phyloP scores from a whole-genome alignment of 164 flowering plant species.

The Litsea cubeba region DNA sequence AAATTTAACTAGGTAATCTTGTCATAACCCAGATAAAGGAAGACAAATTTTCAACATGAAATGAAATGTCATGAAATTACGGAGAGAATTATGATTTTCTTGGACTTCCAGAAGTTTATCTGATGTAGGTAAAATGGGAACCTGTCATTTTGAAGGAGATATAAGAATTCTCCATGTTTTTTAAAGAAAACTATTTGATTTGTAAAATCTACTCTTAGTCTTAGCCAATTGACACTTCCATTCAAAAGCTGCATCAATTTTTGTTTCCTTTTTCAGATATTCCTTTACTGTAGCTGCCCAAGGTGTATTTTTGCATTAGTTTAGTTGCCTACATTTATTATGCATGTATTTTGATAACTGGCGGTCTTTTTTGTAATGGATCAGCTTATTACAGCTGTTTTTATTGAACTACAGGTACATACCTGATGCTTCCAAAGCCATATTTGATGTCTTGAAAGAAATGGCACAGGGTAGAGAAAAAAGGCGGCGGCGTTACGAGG shows the following conservation, averaged over 20 bases:
- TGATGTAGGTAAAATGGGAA: neutral
- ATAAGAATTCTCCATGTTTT: neutral
- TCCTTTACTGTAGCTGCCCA: neutral
- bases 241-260: too few relatives aligned
- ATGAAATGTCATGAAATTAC: neutral
- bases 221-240: too few relatives aligned
- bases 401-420: slow-evolving; percentile 52
- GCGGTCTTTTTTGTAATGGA: neutral
- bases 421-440: slow-evolving; percentile 65
- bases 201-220: neutral
- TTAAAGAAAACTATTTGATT: too few relatives aligned
- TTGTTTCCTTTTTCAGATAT: too few relatives aligned
- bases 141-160: neutral
- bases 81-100: neutral
- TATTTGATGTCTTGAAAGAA: slow-evolving; percentile 63
- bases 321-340: neutral
- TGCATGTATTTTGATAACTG: neutral
- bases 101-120: neutral
- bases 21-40: neutral
- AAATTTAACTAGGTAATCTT: slow-evolving; percentile 63
- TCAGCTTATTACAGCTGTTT: neutral
- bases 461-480: slow-evolving; percentile 44
- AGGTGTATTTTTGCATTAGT: neutral
- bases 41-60: neutral
- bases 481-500: slow-evolving; percentile 37